phyloP scores from a whole-genome alignment of 2,329 filamentous ascomycete genomes.

The Myotisia sp. region DNA sequence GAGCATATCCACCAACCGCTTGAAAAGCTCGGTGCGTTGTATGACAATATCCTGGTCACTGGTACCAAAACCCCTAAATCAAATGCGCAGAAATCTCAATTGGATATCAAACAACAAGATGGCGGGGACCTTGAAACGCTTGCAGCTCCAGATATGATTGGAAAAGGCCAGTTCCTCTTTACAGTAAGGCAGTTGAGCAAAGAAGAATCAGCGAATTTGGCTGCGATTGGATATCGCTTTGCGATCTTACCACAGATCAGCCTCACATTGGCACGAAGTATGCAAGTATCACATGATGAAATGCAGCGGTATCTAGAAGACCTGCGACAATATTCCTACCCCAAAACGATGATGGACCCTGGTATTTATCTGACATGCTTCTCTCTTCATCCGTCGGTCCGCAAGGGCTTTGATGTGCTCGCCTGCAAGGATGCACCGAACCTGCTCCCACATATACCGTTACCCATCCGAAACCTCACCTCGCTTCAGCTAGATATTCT shows the following conservation, averaged over 20 bases:
- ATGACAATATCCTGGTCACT: conserved; percentile 61
- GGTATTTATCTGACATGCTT: conserved; percentile 32
- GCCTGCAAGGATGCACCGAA: conserved; percentile 44
- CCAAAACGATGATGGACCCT: conserved; percentile 16
- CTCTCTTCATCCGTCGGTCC: conserved; percentile 34
- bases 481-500: conserved; percentile 42
- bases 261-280: conserved; percentile 52
- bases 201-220: conserved; percentile 49
- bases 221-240: conserved; percentile 65
- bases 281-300: conserved; percentile 56
- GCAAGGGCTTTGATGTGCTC: conserved; percentile 49
- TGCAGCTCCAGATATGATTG: conserved; percentile 24
- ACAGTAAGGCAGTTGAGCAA: conserved; percentile 51
- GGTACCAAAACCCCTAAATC: conserved; percentile 29
- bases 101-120: not conserved
- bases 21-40: conserved; percentile 52
- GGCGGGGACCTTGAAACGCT: conserved; percentile 27
- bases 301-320: conserved; percentile 47
- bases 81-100: conserved; percentile 12
- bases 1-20: conserved; percentile 50
- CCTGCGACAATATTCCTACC: conserved; percentile 44
- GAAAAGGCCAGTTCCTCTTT: conserved; percentile 67
- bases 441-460: conserved; percentile 44
- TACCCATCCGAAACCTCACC: conserved; percentile 42
- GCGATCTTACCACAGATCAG: conserved; percentile 54